Conservation (phyloP, 1,284 basidiomycete species). For the Peniophora sp. region DNA sequence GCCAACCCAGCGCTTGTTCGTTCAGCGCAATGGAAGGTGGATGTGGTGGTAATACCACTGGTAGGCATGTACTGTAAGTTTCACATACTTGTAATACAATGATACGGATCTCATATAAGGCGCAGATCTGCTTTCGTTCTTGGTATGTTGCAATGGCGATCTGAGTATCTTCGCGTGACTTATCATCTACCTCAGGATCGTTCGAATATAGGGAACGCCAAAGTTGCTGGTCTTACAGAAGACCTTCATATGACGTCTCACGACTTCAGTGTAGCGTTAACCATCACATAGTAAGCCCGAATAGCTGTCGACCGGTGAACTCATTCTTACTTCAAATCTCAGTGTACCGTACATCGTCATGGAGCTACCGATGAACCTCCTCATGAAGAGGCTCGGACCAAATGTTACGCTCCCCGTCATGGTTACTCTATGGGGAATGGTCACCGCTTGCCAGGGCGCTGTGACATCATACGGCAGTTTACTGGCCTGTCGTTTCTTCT, state of each 20-base stretch:
- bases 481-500: slow-evolving; percentile 19
- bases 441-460: slow-evolving; percentile 22
- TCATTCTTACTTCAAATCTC: neutral
- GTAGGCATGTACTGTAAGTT: neutral
- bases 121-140: neutral
- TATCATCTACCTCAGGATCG: neutral
- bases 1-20: neutral
- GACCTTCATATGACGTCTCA: slow-evolving; percentile 20
- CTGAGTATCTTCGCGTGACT: too few relatives aligned
- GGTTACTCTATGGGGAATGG: slow-evolving; percentile 17
- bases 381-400: slow-evolving; percentile 25
- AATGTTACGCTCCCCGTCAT: slow-evolving; percentile 8
- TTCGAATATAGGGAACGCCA: slow-evolving; percentile 19
- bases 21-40: neutral
- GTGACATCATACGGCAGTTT: slow-evolving; percentile 16
- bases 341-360: slow-evolving; percentile 45
- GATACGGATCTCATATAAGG: neutral
- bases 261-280: slow-evolving; percentile 8
- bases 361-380: slow-evolving; percentile 50
- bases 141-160: neutral
- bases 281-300: slow-evolving; percentile 8
- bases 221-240: slow-evolving; percentile 22
- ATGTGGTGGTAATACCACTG: neutral
- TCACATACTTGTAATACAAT: neutral
- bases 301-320: neutral